phyloP scores from a whole-genome alignment of 2,329 filamentous ascomycete genomes.

The Myriosclerotinia scirpicola region DNA sequence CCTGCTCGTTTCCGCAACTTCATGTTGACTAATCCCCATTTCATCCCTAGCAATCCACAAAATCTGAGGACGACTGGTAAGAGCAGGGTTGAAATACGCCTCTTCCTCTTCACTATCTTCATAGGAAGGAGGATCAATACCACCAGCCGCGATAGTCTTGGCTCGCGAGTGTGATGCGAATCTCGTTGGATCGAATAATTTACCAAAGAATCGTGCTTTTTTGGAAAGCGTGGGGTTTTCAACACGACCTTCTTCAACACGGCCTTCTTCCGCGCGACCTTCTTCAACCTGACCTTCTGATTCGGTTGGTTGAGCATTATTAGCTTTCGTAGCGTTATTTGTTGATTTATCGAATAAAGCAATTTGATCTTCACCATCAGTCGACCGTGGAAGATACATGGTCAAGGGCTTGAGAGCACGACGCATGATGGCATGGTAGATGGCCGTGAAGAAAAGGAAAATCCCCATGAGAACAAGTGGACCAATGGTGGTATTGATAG shows the following conservation, averaged over 20 bases:
- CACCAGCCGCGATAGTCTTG: conserved; percentile 51
- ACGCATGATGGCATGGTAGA: conserved; percentile 73
- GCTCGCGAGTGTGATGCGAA: conserved; percentile 67
- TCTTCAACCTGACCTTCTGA: not conserved
- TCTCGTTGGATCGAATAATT: conserved; percentile 73
- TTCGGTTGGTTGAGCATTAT: conserved; percentile 36
- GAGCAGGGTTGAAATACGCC: conserved; percentile 72
- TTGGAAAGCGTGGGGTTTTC: conserved; percentile 36
- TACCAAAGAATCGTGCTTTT: conserved; percentile 56
- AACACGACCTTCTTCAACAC: not conserved
- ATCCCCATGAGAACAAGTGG: conserved; percentile 74
- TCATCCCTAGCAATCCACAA: conserved; percentile 81
- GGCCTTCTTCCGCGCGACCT: not conserved
- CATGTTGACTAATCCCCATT: conserved; percentile 72
- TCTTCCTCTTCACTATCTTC: conserved; percentile 58
- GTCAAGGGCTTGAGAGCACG: conserved; percentile 72
- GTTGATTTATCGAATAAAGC: conserved; percentile 29
- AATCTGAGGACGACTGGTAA: conserved; percentile 60
- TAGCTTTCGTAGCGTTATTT: conserved; percentile 25
- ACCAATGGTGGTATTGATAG: conserved; percentile 64
- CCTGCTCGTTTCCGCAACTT: conserved; percentile 67
- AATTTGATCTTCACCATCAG: conserved; percentile 54
- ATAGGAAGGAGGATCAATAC: conserved; percentile 55
- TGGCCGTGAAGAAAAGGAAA: conserved; percentile 68
- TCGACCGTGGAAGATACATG: conserved; percentile 71